Evolutionary conservation across 805 yeast species (phyloP).

Genomic region (Ascoidea asiatica): DNA sequence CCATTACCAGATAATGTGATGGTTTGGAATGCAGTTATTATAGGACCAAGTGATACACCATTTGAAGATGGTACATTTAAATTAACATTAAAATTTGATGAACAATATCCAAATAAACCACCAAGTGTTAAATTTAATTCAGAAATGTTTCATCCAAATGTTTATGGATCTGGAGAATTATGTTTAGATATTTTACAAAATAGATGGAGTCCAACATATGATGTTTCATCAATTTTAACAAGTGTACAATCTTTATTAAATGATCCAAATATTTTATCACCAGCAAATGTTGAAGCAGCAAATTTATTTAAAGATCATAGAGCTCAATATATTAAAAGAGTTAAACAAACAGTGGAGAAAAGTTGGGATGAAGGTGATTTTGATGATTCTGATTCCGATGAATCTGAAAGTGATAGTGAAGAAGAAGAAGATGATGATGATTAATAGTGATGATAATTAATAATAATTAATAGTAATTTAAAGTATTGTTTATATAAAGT

Average conservation of each 20-base stretch:
- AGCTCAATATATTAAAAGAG: conserved; percentile 81
- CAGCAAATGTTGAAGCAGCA: conserved; percentile 97
- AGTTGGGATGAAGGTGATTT: conserved; percentile 79
- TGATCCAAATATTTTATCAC: conserved; percentile 93
- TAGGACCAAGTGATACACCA: conserved; percentile 96
- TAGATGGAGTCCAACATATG: conserved; percentile 98
- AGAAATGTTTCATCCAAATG: conserved; percentile 97
- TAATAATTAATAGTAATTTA: no score
- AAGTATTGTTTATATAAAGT: no score
- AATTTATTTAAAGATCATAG: conserved; percentile 90
- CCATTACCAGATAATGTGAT: conserved; percentile 95
- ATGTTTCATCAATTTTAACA: conserved; percentile 88
- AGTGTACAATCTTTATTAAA: conserved; percentile 84
- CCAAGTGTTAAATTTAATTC: conserved; percentile 84
- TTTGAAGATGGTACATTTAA: conserved; percentile 97
- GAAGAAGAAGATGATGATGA: neutral
- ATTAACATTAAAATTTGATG: conserved; percentile 77
- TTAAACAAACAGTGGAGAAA: conserved; percentile 86
- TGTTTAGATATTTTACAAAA: conserved; percentile 93
- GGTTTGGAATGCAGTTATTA: conserved; percentile 96
- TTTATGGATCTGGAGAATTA: conserved; percentile 87
- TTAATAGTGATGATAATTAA: no score
- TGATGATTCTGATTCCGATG: no score
- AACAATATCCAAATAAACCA: conserved; percentile 95
- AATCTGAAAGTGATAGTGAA: no score